Base-by-base conservation (phyloP, 2,329 filamentous ascomycete genomes). In the Clonostachys sp. region DNA sequence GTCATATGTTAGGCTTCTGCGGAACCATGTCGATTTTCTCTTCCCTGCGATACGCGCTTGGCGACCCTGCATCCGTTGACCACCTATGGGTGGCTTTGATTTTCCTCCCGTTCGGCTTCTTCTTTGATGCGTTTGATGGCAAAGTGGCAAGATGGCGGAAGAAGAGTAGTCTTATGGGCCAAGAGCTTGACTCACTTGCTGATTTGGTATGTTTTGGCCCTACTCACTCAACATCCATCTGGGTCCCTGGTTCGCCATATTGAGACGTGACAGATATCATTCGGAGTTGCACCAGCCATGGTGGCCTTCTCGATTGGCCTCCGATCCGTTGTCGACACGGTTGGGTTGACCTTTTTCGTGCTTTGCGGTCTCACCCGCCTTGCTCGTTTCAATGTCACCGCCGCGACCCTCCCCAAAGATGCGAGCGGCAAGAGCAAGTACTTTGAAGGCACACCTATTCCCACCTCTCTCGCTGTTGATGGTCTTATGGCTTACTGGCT, bases 91-190 rank as follows among this genome's bases (percentile, higher is more conserved):
- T 85, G 34, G 91, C 94, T 3, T 81, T 99, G 44, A 81, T 75
- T 5, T 89, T 96, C 67, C 87, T 97, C 68, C 92, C 92, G 1
- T 89, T 96, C 50, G 91, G 91, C 6, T 75, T 97, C 12, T 96
- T 97, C 74, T 97, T 97, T 67, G 94, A 99, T 68, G 95, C 96
- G 63, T 90, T 97, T 78, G 94, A 99, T 67, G 94, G 94, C 62
- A 94, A 91, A 64, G 91, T 99, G 48, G 94, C 94, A 53, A 80
- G 94, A 55, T 97, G 94, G 94, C 84, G 94, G 65, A 87, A 90
- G 72, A 99, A 96, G 84, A 94, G 89, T 60, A 95, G 89, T 59
- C 76, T 99, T 64, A 97, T 99, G 92, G 94, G 94, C 12, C 92
- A 96, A 68, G 94, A 99, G 70, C 75, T 99, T 48, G 94, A 99